Percentiles rank a stretch among this genome's conserved stretches.
These are phyloP conservation scores for Tirmania nivea DNA, from an alignment of 495 filamentous ascomycete genomes.

Conservation along the genomic window DNA sequence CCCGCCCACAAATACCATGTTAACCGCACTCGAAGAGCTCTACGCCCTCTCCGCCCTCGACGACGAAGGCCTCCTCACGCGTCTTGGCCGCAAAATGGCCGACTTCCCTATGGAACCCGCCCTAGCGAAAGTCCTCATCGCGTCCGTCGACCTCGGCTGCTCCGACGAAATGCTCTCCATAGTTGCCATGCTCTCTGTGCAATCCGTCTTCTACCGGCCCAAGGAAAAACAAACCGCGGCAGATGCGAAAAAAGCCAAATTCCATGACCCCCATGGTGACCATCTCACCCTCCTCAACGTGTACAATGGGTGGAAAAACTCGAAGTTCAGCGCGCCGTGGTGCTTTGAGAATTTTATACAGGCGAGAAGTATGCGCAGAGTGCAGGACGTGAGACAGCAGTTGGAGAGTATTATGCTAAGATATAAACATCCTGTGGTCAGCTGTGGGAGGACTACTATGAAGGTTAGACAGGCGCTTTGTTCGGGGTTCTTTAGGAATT, in stretches of 20 bases:
- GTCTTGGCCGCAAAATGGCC: constrained; percentile 87
- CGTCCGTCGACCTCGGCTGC: constrained; percentile 66
- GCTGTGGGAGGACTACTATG: constrained; percentile 67
- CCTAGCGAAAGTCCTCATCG: constrained; percentile 74
- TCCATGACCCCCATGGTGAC: constrained; percentile 86
- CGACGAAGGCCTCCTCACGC: constrained; percentile 86
- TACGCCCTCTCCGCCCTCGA: constrained; percentile 84
- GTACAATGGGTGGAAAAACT: constrained; percentile 82
- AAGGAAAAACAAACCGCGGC: constrained; percentile 93
- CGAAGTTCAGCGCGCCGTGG: constrained; percentile 66
- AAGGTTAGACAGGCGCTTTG: constrained; percentile 84
- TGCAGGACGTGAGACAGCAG: constrained; percentile 80
- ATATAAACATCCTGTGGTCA: constrained; percentile 57
- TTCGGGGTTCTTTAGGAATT: constrained; percentile 85
- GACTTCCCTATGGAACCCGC: constrained; percentile 72
- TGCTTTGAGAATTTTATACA: constrained; percentile 98
- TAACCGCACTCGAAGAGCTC: constrained; percentile 84
- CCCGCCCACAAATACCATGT: constrained; percentile 90
- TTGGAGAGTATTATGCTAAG: constrained; percentile 81
- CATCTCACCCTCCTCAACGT: constrained; percentile 90
- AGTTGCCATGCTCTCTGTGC: constrained; percentile 78
- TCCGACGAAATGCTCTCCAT: constrained; percentile 87
- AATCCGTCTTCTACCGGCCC: constrained; percentile 75
- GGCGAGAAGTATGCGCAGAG: constrained; percentile 62
- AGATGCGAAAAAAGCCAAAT: constrained; percentile 92